Conservation (phyloP, 2,329 filamentous ascomycete genomes). For the Cytospora schulzeri region DNA sequence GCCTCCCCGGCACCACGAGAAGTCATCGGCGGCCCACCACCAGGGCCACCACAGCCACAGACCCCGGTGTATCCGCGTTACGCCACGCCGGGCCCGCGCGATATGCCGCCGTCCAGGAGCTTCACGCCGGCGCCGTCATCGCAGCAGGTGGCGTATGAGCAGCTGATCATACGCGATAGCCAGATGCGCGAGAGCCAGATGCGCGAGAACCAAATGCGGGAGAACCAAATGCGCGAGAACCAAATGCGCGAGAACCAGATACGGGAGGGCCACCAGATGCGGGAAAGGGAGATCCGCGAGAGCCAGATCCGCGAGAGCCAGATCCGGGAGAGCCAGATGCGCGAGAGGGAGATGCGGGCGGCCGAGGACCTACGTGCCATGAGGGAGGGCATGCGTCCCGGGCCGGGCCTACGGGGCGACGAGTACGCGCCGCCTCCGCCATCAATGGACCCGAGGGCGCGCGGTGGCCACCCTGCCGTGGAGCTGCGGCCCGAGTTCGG, state of each 20-base stretch:
- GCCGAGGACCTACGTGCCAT: constrained; percentile 24
- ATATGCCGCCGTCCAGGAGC: constrained; percentile 19
- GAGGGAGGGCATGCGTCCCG: constrained; percentile 21
- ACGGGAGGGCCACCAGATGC: background rate
- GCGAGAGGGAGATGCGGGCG: constrained; percentile 15
- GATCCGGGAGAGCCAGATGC: constrained; percentile 13
- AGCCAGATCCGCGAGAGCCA: constrained; percentile 10
- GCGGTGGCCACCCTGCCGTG: constrained; percentile 9
- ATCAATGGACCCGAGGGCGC: constrained; percentile 17
- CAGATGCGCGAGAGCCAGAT: constrained; percentile 16
- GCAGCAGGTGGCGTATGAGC: constrained; percentile 9
- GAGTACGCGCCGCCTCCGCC: constrained; percentile 1
- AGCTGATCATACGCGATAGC: background rate
- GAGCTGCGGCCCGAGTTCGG: constrained; percentile 16
- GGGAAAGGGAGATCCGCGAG: background rate
- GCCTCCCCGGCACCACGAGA: constrained; percentile 24
- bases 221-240: constrained; percentile 18
- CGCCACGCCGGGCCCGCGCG: constrained; percentile 23
- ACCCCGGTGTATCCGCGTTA: constrained; percentile 21
- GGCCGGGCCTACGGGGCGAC: constrained; percentile 14
- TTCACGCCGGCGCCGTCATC: constrained; percentile 23
- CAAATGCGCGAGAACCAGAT: constrained; percentile 7
- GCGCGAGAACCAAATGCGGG: constrained; percentile 19
- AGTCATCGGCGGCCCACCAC: constrained; percentile 20
- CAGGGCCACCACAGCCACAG: constrained; percentile 22